Evolutionary conservation across 164 flowering plant species (phyloP).

Genomic region (Macadamia integrifolia): DNA sequence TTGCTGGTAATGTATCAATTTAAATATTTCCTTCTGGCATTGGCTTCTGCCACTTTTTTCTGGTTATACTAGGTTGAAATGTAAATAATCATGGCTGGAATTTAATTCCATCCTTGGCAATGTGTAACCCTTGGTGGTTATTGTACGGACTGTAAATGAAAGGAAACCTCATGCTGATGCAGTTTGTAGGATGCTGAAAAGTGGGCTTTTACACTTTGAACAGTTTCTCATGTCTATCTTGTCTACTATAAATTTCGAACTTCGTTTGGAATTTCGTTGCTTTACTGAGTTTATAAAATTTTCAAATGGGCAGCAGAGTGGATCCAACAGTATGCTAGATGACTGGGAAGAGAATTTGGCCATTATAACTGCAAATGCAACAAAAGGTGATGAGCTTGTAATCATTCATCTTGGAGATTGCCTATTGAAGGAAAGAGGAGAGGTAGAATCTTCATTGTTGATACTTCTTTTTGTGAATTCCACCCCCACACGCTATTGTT

Average conservation of each 20-base stretch:
- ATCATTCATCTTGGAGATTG: slow-evolving; percentile 89
- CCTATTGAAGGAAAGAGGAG: slow-evolving; percentile 77
- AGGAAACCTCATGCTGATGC: not conserved
- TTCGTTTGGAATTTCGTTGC: not conserved
- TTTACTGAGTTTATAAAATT: slow-evolving; percentile 3
- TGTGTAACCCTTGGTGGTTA: not conserved
- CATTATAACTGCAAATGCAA: slow-evolving; percentile 76
- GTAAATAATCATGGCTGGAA: too few species aligned
- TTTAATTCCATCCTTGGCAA: not conserved
- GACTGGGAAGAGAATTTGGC: slow-evolving; percentile 94
- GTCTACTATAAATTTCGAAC: not conserved
- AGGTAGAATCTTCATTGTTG: slow-evolving; percentile 31
- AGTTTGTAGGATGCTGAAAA: too few species aligned
- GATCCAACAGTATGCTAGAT: slow-evolving; percentile 59
- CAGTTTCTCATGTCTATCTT: not conserved
- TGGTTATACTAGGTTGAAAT: too few species aligned
- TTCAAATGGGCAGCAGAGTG: slow-evolving; percentile 28
- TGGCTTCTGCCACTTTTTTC: not conserved
- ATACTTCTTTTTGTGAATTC: not conserved
- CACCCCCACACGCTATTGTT: too few species aligned
- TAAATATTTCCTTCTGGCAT: not conserved
- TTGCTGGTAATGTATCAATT: slow-evolving; percentile 45
- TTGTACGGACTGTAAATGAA: not conserved
- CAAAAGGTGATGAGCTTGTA: slow-evolving; percentile 84
- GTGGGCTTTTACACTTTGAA: not conserved